A percentile compares a stretch with the other conserved stretches of the same genome.
Evolutionary conservation across 257 asterid species (phyloP).

Genomic region (Nicotiana noctiflora): DNA sequence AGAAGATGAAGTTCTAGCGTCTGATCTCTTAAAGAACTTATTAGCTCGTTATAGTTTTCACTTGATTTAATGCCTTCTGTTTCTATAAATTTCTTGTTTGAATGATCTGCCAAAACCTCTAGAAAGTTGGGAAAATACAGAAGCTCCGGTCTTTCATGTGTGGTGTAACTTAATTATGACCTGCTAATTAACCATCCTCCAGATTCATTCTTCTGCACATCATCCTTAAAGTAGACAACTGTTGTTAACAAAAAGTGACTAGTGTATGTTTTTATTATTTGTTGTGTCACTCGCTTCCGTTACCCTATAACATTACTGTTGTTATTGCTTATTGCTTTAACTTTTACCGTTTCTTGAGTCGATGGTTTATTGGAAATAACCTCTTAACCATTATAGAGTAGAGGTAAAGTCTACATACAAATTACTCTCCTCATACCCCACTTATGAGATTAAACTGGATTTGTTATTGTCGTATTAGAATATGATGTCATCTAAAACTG

Average conservation of each 20-base stretch:
- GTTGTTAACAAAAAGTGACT: neutral
- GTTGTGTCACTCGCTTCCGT: too few relatives aligned
- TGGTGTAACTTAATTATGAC: neutral
- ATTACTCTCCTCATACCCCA: too few relatives aligned
- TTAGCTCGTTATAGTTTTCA: neutral
- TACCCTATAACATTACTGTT: too few relatives aligned
- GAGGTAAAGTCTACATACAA: too few relatives aligned
- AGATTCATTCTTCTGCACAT: neutral
- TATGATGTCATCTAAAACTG: too few relatives aligned
- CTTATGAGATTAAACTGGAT: too few relatives aligned
- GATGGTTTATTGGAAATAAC: too few relatives aligned
- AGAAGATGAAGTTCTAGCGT: neutral
- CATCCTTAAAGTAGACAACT: neutral
- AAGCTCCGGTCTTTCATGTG: neutral
- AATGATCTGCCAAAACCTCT: neutral
- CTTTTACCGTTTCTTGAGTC: too few relatives aligned
- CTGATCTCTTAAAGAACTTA: neutral
- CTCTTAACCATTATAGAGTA: too few relatives aligned
- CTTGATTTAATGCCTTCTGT: neutral
- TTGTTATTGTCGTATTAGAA: too few relatives aligned
- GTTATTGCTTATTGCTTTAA: too few relatives aligned
- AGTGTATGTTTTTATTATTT: neutral
- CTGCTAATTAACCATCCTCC: neutral
- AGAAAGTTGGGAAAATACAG: neutral
- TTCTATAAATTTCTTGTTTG: neutral